phyloP scores from a whole-genome alignment of 176 grass and related monocot species.

The Aegilops sharonensis region DNA sequence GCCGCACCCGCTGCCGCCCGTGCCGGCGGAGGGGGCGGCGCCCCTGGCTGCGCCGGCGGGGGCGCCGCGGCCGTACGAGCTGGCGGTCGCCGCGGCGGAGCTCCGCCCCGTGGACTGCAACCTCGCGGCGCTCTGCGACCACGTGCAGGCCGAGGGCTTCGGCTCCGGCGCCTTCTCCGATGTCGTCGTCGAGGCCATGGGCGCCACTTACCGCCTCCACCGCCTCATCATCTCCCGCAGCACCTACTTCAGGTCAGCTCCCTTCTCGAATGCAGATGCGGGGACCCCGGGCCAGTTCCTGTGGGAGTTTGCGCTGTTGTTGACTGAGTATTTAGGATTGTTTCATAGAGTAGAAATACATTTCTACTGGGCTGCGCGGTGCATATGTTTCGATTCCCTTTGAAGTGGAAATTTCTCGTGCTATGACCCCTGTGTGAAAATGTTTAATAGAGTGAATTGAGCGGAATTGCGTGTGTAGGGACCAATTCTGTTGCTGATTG shows the following conservation, averaged over 20 bases:
- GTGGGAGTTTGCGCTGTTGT: background rate
- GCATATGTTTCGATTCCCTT: background rate
- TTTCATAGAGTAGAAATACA: background rate
- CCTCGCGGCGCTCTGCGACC: constrained; percentile 86
- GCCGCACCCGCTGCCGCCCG: background rate
- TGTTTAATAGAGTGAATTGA: background rate
- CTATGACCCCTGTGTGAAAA: background rate
- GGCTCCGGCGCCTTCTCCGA: constrained; percentile 83
- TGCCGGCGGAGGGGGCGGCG: constrained; percentile 17
- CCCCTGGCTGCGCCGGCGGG: background rate
- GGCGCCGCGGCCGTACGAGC: constrained; percentile 43
- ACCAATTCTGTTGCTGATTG: background rate
- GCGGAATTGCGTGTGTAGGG: background rate
- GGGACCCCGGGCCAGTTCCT: background rate
- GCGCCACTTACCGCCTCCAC: constrained; percentile 77
- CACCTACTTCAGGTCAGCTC: constrained; percentile 78
- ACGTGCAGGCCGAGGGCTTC: constrained; percentile 84
- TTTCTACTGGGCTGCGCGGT: background rate
- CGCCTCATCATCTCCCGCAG: constrained; percentile 96
- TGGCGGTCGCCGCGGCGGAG: constrained; percentile 50
- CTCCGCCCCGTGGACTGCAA: constrained; percentile 79
- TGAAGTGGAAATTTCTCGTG: background rate
- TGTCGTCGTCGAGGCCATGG: constrained; percentile 88
- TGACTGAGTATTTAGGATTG: background rate
- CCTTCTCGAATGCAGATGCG: background rate